These are phyloP conservation scores for Cladosporium austrohemisphaericum DNA, from an alignment of 2,329 filamentous ascomycete genomes.

Conservation along the genomic window DNA sequence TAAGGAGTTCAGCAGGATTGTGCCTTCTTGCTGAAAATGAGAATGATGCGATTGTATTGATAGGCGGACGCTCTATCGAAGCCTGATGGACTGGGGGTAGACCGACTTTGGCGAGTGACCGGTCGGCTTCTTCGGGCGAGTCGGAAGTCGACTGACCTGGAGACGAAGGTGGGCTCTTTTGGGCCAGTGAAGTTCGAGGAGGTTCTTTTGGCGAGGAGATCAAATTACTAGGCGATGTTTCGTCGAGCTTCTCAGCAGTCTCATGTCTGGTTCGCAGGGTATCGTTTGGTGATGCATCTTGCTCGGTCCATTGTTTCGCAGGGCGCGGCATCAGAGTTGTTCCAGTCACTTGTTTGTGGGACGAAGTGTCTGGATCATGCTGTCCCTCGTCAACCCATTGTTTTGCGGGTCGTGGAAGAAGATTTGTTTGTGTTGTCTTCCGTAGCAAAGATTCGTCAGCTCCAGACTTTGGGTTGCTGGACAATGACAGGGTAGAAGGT, in stretches of 20 bases:
- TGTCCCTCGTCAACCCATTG: not conserved
- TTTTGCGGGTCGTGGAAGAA: not conserved
- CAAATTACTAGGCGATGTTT: no score
- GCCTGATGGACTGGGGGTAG: not conserved
- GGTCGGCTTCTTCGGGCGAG: not conserved
- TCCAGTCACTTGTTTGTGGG: not conserved
- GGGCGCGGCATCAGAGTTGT: not conserved
- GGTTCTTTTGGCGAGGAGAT: not conserved
- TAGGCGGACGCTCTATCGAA: not conserved
- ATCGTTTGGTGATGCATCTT: not conserved
- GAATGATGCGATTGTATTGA: constrained; percentile 8
- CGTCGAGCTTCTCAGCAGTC: no score
- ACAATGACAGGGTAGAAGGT: no score
- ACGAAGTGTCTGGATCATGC: not conserved
- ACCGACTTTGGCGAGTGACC: not conserved
- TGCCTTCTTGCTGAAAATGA: not conserved
- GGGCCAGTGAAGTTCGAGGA: not conserved
- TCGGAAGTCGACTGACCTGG: not conserved
- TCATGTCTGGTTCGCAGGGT: not conserved
- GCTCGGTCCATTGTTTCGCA: constrained; percentile 1
- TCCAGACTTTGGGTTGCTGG: no score
- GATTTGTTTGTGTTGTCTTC: not conserved
- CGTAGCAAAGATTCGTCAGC: not conserved
- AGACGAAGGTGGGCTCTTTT: not conserved
- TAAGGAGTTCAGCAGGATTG: constrained; percentile 1